Base-by-base conservation (phyloP, 1,284 basidiomycete genomes). In the Peniophora sp. region DNA sequence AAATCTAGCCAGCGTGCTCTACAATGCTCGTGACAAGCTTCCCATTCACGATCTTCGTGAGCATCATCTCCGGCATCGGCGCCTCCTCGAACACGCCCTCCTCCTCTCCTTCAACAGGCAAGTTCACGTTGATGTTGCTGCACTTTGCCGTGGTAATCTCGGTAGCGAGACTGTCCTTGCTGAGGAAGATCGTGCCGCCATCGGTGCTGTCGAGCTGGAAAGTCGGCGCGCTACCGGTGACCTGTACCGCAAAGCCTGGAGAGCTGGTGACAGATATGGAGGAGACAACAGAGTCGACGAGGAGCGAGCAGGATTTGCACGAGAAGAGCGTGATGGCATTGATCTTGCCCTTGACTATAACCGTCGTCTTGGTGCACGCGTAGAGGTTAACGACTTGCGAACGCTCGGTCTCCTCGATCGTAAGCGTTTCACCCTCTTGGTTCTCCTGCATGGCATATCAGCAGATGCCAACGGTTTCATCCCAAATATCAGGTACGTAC, bases 111-210 rank as follows among this genome's bases (percentile, higher is more conserved):
- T 85, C 85, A 2, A 89, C 84, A 0, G 96, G 96, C 45, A 99
- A 66, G 59, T 83, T 92, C 54, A 99, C 78, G 69, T 99, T 99
- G 69, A 99, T 89, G 27, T 86, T 80, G 63, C 90, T 94, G 67
- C 93, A 97, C 72, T 99, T 98, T 52, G 92, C 86, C 1, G 95
- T 96, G 46, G 94, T 89, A 61, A 99, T 92, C 70, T 98, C 96
- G 2, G 83, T 78, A 36, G 62, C 73, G 50, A 97, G 74, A 58
- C 88, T 89, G 27, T 79, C 80, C 65, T 89, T 89, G 44, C 92
- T 94, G 32, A 99, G 79, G 70, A 92, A 99, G 57, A 99, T 83
- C 66, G 95, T 92, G 9, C 96, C 97, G 16, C 90, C 91, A 68
- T 99, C 97, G 36, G 92, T 96, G 25, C 87, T 87, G 69, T 99